Conservation (phyloP, 2,329 filamentous ascomycete species). For the Aspergillus sp. region DNA sequence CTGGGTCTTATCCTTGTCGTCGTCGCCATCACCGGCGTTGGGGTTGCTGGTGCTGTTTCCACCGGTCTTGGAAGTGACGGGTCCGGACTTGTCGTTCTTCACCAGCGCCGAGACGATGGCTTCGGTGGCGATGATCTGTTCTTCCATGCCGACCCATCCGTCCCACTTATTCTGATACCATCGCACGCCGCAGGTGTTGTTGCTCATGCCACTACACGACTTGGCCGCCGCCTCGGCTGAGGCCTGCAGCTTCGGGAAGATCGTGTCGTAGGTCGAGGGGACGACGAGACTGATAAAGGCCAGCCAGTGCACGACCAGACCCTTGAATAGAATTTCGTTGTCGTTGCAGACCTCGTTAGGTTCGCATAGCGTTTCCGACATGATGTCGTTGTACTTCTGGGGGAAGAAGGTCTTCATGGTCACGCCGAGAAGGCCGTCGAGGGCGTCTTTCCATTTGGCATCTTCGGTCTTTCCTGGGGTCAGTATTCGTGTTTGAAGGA, state of each 20-base stretch:
- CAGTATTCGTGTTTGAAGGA: background rate
- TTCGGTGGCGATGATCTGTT: constrained; percentile 68
- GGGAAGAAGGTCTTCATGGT: constrained; percentile 54
- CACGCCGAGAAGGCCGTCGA: constrained; percentile 57
- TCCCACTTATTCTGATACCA: constrained; percentile 59
- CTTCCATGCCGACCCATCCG: constrained; percentile 61
- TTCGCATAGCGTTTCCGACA: constrained; percentile 69
- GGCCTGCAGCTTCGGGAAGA: constrained; percentile 58
- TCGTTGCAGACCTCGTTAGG: constrained; percentile 59
- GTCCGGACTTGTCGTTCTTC: constrained; percentile 47
- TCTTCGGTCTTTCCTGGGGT: constrained; percentile 26
- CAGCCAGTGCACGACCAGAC: constrained; percentile 67
- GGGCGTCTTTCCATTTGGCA: constrained; percentile 55
- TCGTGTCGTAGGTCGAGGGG: constrained; percentile 55
- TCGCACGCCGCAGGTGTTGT: constrained; percentile 64
- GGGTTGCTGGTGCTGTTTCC: constrained; percentile 51
- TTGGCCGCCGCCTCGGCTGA: constrained; percentile 61
- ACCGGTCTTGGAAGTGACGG: constrained; percentile 47
- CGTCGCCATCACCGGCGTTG: constrained; percentile 29
- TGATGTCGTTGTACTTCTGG: constrained; percentile 49
- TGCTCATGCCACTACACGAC: constrained; percentile 60
- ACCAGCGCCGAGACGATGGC: constrained; percentile 63
- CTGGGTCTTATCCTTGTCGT: background rate
- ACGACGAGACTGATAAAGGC: constrained; percentile 61
- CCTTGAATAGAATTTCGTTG: constrained; percentile 74